Evolutionary conservation across 495 filamentous ascomycete species (phyloP), one percentile per base, ranked within the genome.

Genomic region (Endocarpon pusillum): DNA sequence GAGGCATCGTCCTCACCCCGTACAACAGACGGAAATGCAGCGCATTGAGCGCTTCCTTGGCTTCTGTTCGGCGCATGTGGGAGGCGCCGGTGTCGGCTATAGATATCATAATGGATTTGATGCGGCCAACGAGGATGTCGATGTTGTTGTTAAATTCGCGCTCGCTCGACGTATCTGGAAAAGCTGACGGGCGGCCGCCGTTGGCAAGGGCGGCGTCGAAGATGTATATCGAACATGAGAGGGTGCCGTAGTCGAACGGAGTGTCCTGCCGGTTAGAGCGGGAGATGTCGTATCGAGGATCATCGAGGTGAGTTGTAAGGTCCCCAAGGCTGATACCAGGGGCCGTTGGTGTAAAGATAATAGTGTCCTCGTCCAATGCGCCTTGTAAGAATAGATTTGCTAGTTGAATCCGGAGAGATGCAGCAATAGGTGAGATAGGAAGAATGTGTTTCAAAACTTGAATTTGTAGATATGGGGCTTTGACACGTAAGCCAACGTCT

Each of bases 61-160:
- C 74, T 34, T 85, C 66, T 29, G 80, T 74, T 14, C 79, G 65
- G 12, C 70, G 71, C 35, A 84, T 65, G 47, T 76, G 69, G 4
- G 74, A 67, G 17, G 78, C 76, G 18, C 81, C 80, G 1, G 71
- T 66, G 46, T 86, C 81, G 37, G 72, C 59, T 37, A 96, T 93
- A 5, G 59, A 60, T 11, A 66, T 68, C 48, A 75, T 78, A 28
- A 89, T 67, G 15, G 54, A 51, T 41, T 75, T 79, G 34, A 96
- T 57, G 16, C 57, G 55, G 11, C 57, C 48, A 10, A 71, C 63
- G 2, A 94, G 57, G 6, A 43, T 46, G 48, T 94, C 87, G 34
- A 94, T 58, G 2, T 70, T 60, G 3, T 50, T 46, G 44, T 94
- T 75, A 55, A 82, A 89, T 31, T 63, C 55, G 7, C 39, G 53